phyloP scores from a whole-genome alignment of 2,329 filamentous ascomycete species.

The Talaromyces pinophilus region DNA sequence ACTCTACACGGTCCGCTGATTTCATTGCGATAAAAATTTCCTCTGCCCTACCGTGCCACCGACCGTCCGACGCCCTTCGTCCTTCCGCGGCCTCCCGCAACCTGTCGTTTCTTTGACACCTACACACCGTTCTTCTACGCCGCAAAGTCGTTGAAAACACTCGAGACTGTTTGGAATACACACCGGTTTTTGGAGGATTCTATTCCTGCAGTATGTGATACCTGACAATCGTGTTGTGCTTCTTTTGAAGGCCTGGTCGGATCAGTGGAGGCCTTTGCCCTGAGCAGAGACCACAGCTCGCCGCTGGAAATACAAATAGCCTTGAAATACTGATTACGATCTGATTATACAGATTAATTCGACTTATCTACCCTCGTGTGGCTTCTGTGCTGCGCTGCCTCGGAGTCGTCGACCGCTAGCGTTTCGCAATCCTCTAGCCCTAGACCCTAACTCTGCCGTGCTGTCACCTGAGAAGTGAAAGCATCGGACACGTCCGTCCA shows the following conservation, averaged over 20 bases:
- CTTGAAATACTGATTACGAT: slow-evolving; percentile 1
- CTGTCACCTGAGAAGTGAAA: slow-evolving; percentile 6
- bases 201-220: slow-evolving; percentile 11
- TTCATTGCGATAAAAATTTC: slow-evolving; percentile 13
- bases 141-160: neutral
- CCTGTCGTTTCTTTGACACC: slow-evolving; percentile 15
- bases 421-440: slow-evolving; percentile 16
- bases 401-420: slow-evolving; percentile 4
- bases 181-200: neutral
- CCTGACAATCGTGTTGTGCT: neutral
- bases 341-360: neutral
- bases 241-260: slow-evolving; percentile 11
- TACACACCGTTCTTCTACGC: slow-evolving; percentile 10
- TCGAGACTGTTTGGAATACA: neutral
- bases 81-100: slow-evolving; percentile 21
- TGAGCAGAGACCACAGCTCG: neutral
- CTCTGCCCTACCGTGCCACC: neutral
- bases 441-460: slow-evolving; percentile 22
- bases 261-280: slow-evolving; percentile 8
- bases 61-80: slow-evolving; percentile 19
- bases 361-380: neutral
- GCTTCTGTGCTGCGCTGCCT: neutral
- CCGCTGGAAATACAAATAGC: neutral
- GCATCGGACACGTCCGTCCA: neutral
- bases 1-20: neutral